A percentile compares a stretch with the other conserved stretches of the same genome.
These are phyloP conservation scores for Lablab purpureus DNA, from an alignment of 306 rosid species.

Conservation along the genomic window DNA sequence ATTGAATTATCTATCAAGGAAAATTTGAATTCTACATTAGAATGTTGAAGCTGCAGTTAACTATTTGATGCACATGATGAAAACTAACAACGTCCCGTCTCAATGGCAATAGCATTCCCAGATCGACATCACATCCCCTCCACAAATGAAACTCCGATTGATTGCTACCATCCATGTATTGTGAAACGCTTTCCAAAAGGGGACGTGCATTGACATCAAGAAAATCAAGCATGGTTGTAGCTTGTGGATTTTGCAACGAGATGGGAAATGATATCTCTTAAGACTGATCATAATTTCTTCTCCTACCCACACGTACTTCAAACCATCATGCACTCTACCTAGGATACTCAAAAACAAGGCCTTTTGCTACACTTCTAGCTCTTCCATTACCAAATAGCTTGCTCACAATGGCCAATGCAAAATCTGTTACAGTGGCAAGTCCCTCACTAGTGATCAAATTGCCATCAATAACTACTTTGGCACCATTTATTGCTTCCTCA, in stretches of 20 bases:
- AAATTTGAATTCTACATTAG: neutral
- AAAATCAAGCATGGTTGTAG: neutral
- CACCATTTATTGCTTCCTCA: conserved; percentile 55
- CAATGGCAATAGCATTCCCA: neutral
- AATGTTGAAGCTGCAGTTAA: conserved; percentile 15
- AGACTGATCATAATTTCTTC: conserved; percentile 6
- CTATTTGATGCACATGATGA: neutral
- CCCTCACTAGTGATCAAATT: conserved; percentile 87
- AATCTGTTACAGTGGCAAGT: conserved; percentile 70
- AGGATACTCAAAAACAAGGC: conserved; percentile 83
- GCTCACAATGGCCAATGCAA: conserved; percentile 80
- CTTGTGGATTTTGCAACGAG: conserved; percentile 1
- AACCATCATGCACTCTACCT: conserved; percentile 45
- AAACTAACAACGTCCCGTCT: neutral
- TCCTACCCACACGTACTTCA: conserved; percentile 30
- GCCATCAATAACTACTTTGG: conserved; percentile 87
- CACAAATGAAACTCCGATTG: conserved; percentile 20
- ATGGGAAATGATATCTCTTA: neutral
- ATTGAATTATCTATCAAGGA: neutral
- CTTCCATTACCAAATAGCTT: conserved; percentile 86
- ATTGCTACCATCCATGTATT: conserved; percentile 4
- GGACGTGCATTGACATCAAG: neutral
- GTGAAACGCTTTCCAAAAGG: neutral
- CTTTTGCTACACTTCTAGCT: conserved; percentile 97
- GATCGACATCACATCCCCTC: conserved; percentile 25